These are phyloP conservation scores for Fusarium sp. DNA, from an alignment of 2,329 filamentous ascomycete species.

Conservation along the genomic window DNA sequence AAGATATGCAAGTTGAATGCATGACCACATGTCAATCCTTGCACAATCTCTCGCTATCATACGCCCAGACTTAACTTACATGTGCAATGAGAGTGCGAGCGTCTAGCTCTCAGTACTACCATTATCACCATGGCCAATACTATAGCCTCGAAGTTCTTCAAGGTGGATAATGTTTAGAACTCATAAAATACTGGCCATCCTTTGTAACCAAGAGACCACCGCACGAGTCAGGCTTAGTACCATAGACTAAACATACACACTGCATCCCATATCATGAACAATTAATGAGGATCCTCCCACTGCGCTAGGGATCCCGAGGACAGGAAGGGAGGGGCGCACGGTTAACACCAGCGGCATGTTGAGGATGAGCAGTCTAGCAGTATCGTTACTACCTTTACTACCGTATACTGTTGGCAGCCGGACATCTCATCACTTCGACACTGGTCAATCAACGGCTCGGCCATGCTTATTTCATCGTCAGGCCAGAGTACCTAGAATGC, in stretches of 20 bases:
- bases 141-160: neutral
- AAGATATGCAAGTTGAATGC: neutral
- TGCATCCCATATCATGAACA: neutral
- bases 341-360: slow-evolving; percentile 3
- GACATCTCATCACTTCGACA: neutral
- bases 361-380: slow-evolving; percentile 4
- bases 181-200: neutral
- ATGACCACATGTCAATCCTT: neutral
- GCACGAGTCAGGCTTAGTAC: neutral
- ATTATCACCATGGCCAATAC: neutral
- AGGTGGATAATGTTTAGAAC: neutral
- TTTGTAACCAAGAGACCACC: neutral
- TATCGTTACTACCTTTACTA: neutral
- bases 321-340: slow-evolving; percentile 1
- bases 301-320: neutral
- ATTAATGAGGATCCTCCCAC: neutral
- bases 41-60: neutral
- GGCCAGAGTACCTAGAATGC: neutral
- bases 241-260: neutral
- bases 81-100: neutral
- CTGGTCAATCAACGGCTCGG: neutral
- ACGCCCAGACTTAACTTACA: neutral
- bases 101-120: neutral
- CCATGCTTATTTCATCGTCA: neutral
- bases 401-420: neutral